Evolutionary conservation across 164 flowering plant genomes (phyloP).

Genomic region (Paratinospora sagittata): DNA sequence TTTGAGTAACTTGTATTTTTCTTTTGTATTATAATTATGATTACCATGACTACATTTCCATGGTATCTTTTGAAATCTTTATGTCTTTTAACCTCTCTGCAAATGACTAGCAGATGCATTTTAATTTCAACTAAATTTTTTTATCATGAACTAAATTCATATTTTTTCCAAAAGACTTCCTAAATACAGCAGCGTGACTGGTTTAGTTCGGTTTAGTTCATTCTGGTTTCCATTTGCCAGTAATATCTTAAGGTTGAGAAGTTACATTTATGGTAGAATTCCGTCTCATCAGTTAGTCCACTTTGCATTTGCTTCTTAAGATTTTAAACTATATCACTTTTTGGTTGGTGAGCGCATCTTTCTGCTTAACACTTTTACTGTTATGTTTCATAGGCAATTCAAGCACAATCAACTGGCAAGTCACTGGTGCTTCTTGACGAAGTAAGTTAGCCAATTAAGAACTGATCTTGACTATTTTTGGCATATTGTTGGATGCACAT

Average conservation of each 20-base stretch:
- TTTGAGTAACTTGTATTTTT: no score
- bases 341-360: not conserved
- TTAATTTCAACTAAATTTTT: not conserved
- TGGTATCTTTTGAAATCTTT: not conserved
- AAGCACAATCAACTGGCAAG: slow-evolving; percentile 49
- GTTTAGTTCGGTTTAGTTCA: no score
- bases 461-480: not conserved
- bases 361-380: not conserved
- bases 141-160: not conserved
- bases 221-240: not conserved
- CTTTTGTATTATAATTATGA: not conserved
- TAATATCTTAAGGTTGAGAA: not conserved
- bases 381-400: slow-evolving; percentile 56
- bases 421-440: slow-evolving; percentile 92
- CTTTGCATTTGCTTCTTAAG: not conserved
- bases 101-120: not conserved
- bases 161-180: not conserved
- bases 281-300: not conserved
- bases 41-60: not conserved
- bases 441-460: slow-evolving; percentile 37
- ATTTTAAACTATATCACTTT: not conserved
- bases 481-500: not conserved
- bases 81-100: not conserved
- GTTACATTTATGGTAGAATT: not conserved
- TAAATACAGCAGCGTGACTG: not conserved